Evolutionary conservation across 2,329 filamentous ascomycete species (phyloP), one percentile per base, ranked within the genome.

Genomic region (Pyrenophora teres): DNA sequence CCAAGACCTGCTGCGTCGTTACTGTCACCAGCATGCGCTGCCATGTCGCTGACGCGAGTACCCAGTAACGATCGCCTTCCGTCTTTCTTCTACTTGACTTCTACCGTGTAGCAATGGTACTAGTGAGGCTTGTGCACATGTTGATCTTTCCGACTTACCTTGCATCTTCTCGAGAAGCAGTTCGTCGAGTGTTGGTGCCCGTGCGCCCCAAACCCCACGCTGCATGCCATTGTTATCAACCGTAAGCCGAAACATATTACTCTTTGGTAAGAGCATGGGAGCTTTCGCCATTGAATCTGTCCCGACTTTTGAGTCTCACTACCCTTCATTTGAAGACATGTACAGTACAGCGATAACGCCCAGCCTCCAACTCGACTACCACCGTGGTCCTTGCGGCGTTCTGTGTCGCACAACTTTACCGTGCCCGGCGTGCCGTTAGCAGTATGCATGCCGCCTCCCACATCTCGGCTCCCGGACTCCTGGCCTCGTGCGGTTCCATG

Each of bases 401-500:
- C 25, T n/a, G 23, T 27, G 46, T 46, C 33, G 25, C 36, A 50
- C 33, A 41, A 18, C 38, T 6, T 46, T 40, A 38, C 42, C 36
- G 32, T 12, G 36, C 33, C 38, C 33, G 38, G 36, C 36, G 32
- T 12, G 36, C 33, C 38, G 21, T 33, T 45, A 40, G 15, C 27
- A 44, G 10, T 15, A 10, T 31, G 27, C 39, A 42, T 47, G 42
- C 52, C 52, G 39, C 39, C 36, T 51, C 42, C 46, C 47, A 43
- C 42, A 46, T 32, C 30, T 41, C 27, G 46, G 47, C 41, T 40
- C 38, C 23, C 30, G 42, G 42, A 16, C 46, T 18, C 31, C 32
- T 35, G 40, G 40, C 43, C 52, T 39, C 47, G 52, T 54, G 52
- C 38, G 13, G 12, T 51, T 47, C 39, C 47, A 51, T 54, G 52